Percentiles rank a stretch among this genome's conserved stretches.
Evolutionary conservation across 225 moss, liverwort and hornwort species (phyloP).

Genomic region (Pleurozium schreberi): DNA sequence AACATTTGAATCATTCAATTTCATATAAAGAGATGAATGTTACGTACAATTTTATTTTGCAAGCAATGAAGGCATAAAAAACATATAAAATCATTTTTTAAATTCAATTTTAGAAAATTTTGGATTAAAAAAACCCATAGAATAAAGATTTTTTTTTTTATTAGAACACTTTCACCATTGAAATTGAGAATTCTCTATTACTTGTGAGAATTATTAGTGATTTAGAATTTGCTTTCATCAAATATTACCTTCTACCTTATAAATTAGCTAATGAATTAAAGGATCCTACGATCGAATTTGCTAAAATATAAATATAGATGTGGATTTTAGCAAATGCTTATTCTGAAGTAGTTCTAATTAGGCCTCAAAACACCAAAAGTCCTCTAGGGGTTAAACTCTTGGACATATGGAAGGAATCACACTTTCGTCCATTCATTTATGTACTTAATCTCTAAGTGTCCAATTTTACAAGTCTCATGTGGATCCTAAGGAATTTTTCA

Average conservation of each 20-base stretch:
- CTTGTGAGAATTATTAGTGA: neutral
- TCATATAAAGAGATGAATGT: too few relatives aligned
- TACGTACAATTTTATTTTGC: neutral
- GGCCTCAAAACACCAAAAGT: neutral
- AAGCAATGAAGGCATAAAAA: neutral
- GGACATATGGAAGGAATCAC: neutral
- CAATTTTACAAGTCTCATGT: neutral
- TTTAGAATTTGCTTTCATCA: neutral
- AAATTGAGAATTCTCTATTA: too few relatives aligned
- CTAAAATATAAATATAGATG: neutral
- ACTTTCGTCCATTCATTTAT: neutral
- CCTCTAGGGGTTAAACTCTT: neutral
- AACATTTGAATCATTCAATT: too few relatives aligned
- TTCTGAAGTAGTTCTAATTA: neutral
- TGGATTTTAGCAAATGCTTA: neutral
- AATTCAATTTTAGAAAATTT: neutral
- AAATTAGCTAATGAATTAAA: neutral
- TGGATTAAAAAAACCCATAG: neutral
- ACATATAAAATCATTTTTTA: too few relatives aligned
- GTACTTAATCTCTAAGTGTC: neutral
- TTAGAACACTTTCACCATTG: too few relatives aligned
- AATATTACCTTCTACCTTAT: neutral
- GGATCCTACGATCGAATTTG: fast-evolving
- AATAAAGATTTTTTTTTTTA: neutral
- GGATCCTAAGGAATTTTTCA: neutral